Base-by-base conservation (phyloP, 352 stramenopile genomes). In the Globisporangium barbulae region DNA sequence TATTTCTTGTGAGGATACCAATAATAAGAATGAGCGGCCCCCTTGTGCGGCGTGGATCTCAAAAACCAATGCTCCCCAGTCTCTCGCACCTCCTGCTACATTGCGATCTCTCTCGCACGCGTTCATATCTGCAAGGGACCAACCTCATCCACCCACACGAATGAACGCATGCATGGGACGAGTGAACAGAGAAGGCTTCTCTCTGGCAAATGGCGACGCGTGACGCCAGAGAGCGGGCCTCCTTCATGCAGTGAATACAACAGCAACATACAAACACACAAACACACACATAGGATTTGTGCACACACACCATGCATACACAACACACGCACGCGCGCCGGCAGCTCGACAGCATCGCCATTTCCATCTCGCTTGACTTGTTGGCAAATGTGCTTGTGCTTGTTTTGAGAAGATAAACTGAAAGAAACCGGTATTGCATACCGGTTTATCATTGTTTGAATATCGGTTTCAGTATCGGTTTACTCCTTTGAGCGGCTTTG, bases 1-100 rank as follows among this genome's bases (percentile, higher is more conserved):
- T 67, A 85, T 71, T 73, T 61, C n/a, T n/a, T 58, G 47, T 10
- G 21, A 41, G 4, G 30, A 58, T 52, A 53, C n/a, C 19, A 39
- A 53, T 9, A 39, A 53, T 30, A 6, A 33, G 0, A 31, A 31
- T 8, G 52, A 58, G 52, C 30, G 52, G 30, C 21, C 50, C 60
- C 60, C 15, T 21, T 13, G 45, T 41, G 61, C 47, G 61, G 61
- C 54, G 61, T 8, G 33, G 25, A 13, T 56, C 50, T 56, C 50
- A 19, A 33, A 25, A 39, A 30, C 28, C 21, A 56, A 44, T 33
- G 31, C 35, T 45, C 19, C 15, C 19, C 25, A 41, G 13, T 62
- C 41, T 54, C 44, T 39, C 53, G 6, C 50, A 30, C 28, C 41
- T 45, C 53, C 50, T 35, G 21, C 10, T 21, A 41, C 28, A 3